Evolutionary conservation across 768 basidiomycete species (phyloP), one percentile per base, ranked within the genome.

Genomic region (Phylloporus arenicola): DNA sequence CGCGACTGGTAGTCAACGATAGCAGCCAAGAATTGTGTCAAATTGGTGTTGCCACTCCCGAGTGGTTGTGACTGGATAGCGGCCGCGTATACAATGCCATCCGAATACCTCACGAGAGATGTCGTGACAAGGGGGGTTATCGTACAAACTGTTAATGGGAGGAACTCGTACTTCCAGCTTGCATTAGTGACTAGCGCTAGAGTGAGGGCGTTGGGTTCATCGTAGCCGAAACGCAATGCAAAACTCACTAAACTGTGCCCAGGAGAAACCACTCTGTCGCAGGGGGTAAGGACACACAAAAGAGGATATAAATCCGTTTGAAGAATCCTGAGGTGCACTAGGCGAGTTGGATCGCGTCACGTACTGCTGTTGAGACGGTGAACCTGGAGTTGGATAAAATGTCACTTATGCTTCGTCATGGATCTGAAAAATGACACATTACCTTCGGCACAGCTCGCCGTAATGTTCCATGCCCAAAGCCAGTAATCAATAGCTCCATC

Each of bases 221-320:
- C 17, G 13, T 6, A 2, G 20, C 12, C 3, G 6, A 6, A 34
- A 34, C 19, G 14, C 12, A 16, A 19, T 1, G 7, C 13, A 12
- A 12, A 6, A 29, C 48, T 45, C 12, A 55, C 53, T 27, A 13
- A 54, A 55, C 14, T 7, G 25, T 24, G 33, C 16, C 24, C 35
- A 55, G 11, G 34, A 25, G 19, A 51, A 19, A 4, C 45, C 30
- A n/a, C 27, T 9, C 25, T 48, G 39, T 17, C 19, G 20, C n/a
- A 43, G 7, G 24, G 50, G 43, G 13, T 37, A 50, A 16, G 47
- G 56, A 55, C 56, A 57, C 6, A 55, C 43, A 13, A 55, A 27
- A 22, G 56, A 6, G 11, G 46, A 33, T 17, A 55, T 30, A 17
- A 57, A 14, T 22, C 38, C 20, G 12, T 12, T 39, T 9, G 38